These are phyloP conservation scores for Sphenostylis stenocarpa DNA, from an alignment of 306 rosid species.

Conservation along the genomic window DNA sequence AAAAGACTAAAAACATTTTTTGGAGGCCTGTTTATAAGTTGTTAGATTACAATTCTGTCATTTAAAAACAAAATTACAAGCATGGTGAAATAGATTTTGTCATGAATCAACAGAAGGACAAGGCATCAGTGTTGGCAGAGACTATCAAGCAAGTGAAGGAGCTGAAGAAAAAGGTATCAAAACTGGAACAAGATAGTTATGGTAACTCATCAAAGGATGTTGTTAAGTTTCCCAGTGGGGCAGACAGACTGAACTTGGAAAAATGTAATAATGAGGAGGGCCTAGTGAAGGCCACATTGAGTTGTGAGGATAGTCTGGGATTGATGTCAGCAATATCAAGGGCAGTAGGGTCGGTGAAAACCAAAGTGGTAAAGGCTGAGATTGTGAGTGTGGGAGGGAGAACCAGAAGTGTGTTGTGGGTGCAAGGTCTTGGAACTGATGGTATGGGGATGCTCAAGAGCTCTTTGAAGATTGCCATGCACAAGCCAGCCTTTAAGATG, in stretches of 20 bases:
- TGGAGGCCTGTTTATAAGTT: background rate
- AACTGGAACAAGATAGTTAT: conserved; percentile 37
- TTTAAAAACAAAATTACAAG: background rate
- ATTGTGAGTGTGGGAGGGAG: conserved; percentile 66
- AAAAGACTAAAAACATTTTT: background rate
- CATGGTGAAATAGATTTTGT: background rate
- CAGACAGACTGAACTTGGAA: conserved; percentile 47
- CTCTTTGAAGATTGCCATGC: conserved; percentile 45
- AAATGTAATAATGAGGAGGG: conserved; percentile 39
- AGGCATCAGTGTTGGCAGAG: conserved; percentile 64
- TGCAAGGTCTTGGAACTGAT: conserved; percentile 52
- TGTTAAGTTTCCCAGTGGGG: conserved; percentile 51
- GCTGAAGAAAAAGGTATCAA: conserved; percentile 48
- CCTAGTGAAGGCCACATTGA: conserved; percentile 53
- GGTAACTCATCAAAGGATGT: conserved; percentile 16
- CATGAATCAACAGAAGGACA: conserved; percentile 56
- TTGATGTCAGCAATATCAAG: conserved; percentile 51
- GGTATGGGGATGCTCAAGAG: conserved; percentile 47
- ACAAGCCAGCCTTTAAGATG: conserved; percentile 35
- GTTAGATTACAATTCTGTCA: background rate
- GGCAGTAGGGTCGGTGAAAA: conserved; percentile 46
- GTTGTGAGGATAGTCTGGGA: conserved; percentile 61
- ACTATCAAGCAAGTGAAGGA: conserved; percentile 55
- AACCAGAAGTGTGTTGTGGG: conserved; percentile 55
- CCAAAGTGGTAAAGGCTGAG: conserved; percentile 60